Evolutionary conservation across 768 basidiomycete genomes (phyloP), one percentile per base, ranked within the genome.

Genomic region (Lactifluus rugatus): DNA sequence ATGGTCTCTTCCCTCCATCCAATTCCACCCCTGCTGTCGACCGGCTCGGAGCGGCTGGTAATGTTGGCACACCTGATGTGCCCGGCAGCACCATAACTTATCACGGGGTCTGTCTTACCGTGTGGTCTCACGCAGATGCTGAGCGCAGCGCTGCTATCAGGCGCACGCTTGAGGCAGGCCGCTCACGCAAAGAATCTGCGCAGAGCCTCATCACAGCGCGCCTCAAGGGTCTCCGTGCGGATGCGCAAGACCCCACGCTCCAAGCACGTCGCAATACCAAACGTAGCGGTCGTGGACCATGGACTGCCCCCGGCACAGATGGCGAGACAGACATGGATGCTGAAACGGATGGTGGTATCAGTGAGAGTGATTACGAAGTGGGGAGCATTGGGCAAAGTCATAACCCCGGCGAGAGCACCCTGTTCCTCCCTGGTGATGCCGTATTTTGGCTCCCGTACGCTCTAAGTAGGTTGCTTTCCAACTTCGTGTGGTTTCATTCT

Each of bases 371-470:
- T 65, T 89, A 83, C 64, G 90, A 92, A 62, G 82, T 82, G 42
- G 85, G 85, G 4, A 91, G 89, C 66, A 87, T 85, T 7, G 73
- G 86, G 31, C 69, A 66, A 48, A 87, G 87, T 10, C 87, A 89
- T 68, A 85, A 83, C 8, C 88, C 88, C 25, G 89, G 91, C 7
- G 90, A 90, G 71, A 92, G 89, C 69, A 92, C 90, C 3, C 74
- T 93, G 34, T 93, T 93, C 73, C 75, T 93, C 28, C 89, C 90
- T 0, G 88, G 87, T 0, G 90, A 93, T 65, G 88, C 90, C 16
- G 90, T 92, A 31, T 93, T 94, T 67, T 96, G 93, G 94, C 78
- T 96, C 39, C 94, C 94, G 3, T 95, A 94, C 67, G 87, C 89
- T 1, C 74, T 96, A 41, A 92, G 91, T 91, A 67, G 70, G 85